A percentile compares a stretch with the other conserved stretches of the same genome.
Conservation (phyloP, 306 rosid species). For the Styphnolobium japonicum region DNA sequence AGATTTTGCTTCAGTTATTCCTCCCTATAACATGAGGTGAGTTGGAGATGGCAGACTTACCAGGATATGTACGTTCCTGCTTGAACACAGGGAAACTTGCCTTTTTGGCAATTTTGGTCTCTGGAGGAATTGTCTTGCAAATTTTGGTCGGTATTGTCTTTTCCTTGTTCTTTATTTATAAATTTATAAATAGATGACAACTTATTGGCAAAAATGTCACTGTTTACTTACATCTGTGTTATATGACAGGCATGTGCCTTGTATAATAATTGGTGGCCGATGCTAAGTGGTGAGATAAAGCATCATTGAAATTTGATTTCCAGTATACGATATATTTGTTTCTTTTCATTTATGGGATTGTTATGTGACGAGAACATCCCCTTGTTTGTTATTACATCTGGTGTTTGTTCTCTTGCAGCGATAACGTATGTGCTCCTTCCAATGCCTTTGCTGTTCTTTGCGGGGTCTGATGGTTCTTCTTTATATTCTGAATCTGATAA, state of each 20-base stretch:
- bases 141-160: conserved; percentile 65
- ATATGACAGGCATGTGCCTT: conserved; percentile 86
- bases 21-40: conserved; percentile 51
- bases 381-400: not conserved
- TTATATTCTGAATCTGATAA: conserved; percentile 57
- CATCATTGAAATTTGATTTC: conserved; percentile 4
- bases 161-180: conserved; percentile 3
- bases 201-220: not conserved
- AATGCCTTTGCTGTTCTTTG: conserved; percentile 77
- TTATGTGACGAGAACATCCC: not conserved
- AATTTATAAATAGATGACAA: not conserved
- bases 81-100: conserved; percentile 73
- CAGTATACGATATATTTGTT: not conserved
- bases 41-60: conserved; percentile 78
- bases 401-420: conserved; percentile 52
- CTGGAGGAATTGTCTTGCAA: conserved; percentile 86
- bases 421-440: conserved; percentile 83
- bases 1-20: conserved; percentile 42
- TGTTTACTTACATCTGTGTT: conserved; percentile 26
- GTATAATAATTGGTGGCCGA: conserved; percentile 98
- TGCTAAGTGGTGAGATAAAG: conserved; percentile 69
- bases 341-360: not conserved
- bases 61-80: conserved; percentile 64
- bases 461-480: conserved; percentile 59
- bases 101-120: conserved; percentile 73